Base-by-base conservation (phyloP, 495 filamentous ascomycete species). In the Trichodelitschia bisporula region DNA sequence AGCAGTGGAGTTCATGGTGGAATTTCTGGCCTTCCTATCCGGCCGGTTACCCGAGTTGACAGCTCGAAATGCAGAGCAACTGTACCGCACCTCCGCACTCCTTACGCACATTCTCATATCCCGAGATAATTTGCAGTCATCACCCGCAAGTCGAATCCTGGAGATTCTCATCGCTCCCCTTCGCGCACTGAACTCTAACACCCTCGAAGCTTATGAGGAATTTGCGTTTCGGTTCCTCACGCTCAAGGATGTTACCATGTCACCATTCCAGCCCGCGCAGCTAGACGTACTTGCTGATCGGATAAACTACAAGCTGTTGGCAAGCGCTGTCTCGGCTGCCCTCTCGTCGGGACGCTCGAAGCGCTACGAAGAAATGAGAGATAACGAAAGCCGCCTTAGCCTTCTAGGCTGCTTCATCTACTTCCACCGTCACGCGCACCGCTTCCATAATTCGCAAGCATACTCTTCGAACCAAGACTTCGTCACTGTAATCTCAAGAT, bases 331-430 rank as follows among this genome's bases (percentile, higher is more conserved):
- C 20, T 49, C 39, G 5, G 31, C 49, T 11, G 24, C 52, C 29
- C 30, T 49, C 51, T 29, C 42, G 44, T 8, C 41, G 51, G 21
- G 43, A 44, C 15, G 37, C 16, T 15, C 35, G 34, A 15, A 28
- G 35, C 13, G 40, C 28, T 25, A 28, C 38, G 4, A 31, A 31
- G 28, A 35, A 28, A 16, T 42, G 13, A 16, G 19, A 5, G 51
- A 57, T 19, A 43, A 41, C 6, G 42, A 53, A 30, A 40, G 41
- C 28, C 58, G 60, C 11, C 51, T 82, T 14, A 89, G 82, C 73
- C 56, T 97, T 14, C 51, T 92, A 29, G 62, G 73, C 14, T 75
- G 90, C 43, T 67, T 80, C 35, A 73, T 93, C 29, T 76, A 62
- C 40, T 64, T 91, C 27, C 66, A 74, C 38, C 60, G 64, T 11